Evolutionary conservation across 768 basidiomycete genomes (phyloP), one percentile per base, ranked within the genome.

Genomic region (Hysterangium stoloniferum): DNA sequence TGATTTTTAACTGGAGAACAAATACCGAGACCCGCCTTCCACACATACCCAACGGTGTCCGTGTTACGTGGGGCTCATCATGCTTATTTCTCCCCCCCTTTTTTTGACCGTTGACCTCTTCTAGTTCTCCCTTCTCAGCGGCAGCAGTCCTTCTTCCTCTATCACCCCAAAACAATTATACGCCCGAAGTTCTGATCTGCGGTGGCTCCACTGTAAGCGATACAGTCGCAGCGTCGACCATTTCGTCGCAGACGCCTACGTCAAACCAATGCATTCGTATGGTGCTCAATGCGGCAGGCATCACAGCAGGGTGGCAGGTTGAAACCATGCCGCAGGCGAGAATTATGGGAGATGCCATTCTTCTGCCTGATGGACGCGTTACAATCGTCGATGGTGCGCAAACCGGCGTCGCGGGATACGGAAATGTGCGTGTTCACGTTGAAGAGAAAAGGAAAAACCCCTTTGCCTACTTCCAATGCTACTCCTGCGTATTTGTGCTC

Each of bases 171-270:
- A 58, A 69, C 48, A 54, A 59, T 42, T 76, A 68, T 52, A 70
- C 66, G 4, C 71, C 74, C 3, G 72, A 73, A 54, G 63, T 75
- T 22, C 64, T 76, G 34, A 67, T 75, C 35, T 76, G 74, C 55
- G 74, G 74, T 31, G 74, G 74, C 20, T 63, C 68, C 8, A 67
- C 62, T 11, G 57, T 65, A 1, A 63, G 61, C 43, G 68, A 71
- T 36, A 57, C 54, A 4, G 59, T 61, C 5, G 58, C 64, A 3
- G 49, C 65, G 6, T 57, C 49, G 7, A 57, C 65, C 8, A 53
- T 70, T 12, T 63, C 64, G 4, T 67, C 68, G 9, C 71, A 72
- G 51, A 62, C 63, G 19, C 68, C 71, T n/a, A 70, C 73, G 1
- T 68, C 68, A 0, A 57, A 62, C 35, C 72, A 75, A 46, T 77